phyloP scores from a whole-genome alignment of 2,329 filamentous ascomycete genomes.

The Trichoderma oligosporum region DNA sequence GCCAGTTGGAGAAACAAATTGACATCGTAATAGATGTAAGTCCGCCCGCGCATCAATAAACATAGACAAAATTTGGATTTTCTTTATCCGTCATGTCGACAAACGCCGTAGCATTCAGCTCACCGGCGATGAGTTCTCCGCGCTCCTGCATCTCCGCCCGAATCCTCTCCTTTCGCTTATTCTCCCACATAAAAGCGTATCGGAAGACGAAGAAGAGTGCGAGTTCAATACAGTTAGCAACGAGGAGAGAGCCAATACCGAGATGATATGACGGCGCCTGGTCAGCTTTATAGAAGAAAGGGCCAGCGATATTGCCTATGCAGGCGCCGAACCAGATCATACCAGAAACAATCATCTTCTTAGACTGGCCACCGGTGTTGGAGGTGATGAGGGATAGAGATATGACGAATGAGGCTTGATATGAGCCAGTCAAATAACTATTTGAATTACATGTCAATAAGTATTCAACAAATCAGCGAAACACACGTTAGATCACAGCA shows the following conservation, averaged over 20 bases:
- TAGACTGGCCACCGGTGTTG: slow-evolving; percentile 55
- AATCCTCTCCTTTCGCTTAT: slow-evolving; percentile 36
- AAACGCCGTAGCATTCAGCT: slow-evolving; percentile 40
- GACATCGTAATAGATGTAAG: neutral
- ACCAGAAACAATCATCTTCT: slow-evolving; percentile 62
- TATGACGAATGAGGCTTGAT: slow-evolving; percentile 40
- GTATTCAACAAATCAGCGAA: neutral
- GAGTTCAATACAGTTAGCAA: slow-evolving; percentile 39
- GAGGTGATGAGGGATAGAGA: slow-evolving; percentile 45
- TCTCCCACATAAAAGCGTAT: slow-evolving; percentile 39
- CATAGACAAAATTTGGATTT: slow-evolving; percentile 41
- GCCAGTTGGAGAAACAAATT: no score
- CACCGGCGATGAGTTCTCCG: slow-evolving; percentile 25
- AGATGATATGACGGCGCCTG: slow-evolving; percentile 44
- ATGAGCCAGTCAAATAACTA: slow-evolving; percentile 36
- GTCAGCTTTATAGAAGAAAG: slow-evolving; percentile 58
- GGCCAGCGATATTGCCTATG: slow-evolving; percentile 58
- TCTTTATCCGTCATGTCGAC: slow-evolving; percentile 41
- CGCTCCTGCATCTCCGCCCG: slow-evolving; percentile 31
- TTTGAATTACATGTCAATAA: neutral
- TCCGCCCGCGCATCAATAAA: slow-evolving; percentile 30
- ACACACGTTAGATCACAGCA: neutral
- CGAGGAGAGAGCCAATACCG: slow-evolving; percentile 42
- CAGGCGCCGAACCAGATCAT: slow-evolving; percentile 58
- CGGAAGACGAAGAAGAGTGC: slow-evolving; percentile 38